These are phyloP conservation scores for Cyclotella sp. DNA, from an alignment of 108 stramenopile species.

Conservation along the genomic window DNA sequence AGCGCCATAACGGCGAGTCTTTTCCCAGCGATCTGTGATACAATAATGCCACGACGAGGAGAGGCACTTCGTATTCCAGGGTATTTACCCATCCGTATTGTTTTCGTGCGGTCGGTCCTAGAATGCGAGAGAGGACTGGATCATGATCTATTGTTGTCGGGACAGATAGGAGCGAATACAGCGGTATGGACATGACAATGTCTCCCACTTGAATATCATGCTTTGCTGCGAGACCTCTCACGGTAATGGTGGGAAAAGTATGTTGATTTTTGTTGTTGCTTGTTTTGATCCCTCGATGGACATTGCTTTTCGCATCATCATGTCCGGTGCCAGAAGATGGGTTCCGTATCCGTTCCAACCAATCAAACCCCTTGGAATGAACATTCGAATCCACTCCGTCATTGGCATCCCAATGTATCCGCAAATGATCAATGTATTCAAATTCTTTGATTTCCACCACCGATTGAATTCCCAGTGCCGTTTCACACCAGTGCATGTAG, in stretches of 20 bases:
- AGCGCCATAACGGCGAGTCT: constrained; percentile 60
- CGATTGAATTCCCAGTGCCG: constrained; percentile 65
- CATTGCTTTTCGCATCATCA: constrained; percentile 19
- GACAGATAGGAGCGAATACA: constrained; percentile 69
- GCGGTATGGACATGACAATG: constrained; percentile 74
- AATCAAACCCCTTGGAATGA: constrained; percentile 45
- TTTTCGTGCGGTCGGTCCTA: constrained; percentile 65
- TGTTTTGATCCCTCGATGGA: constrained; percentile 2
- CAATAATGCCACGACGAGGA: constrained; percentile 73
- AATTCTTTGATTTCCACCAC: constrained; percentile 71
- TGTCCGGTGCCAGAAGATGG: neutral
- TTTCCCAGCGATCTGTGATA: constrained; percentile 69
- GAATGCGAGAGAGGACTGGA: constrained; percentile 60
- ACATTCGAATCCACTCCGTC: constrained; percentile 38
- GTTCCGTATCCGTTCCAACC: constrained; percentile 18
- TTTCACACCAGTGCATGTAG: constrained; percentile 65
- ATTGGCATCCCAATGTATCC: constrained; percentile 50
- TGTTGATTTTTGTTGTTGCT: neutral
- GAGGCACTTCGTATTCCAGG: constrained; percentile 69
- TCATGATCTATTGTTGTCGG: constrained; percentile 80
- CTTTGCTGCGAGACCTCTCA: constrained; percentile 78
- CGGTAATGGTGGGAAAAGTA: constrained; percentile 47
- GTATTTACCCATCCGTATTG: constrained; percentile 67
- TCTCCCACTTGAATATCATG: constrained; percentile 66
- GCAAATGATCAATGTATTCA: constrained; percentile 72